Percentiles rank a stretch among this genome's conserved stretches.
Evolutionary conservation across 2,329 filamentous ascomycete genomes (phyloP).

Genomic region (Sclerotinia sclerotiorum): DNA sequence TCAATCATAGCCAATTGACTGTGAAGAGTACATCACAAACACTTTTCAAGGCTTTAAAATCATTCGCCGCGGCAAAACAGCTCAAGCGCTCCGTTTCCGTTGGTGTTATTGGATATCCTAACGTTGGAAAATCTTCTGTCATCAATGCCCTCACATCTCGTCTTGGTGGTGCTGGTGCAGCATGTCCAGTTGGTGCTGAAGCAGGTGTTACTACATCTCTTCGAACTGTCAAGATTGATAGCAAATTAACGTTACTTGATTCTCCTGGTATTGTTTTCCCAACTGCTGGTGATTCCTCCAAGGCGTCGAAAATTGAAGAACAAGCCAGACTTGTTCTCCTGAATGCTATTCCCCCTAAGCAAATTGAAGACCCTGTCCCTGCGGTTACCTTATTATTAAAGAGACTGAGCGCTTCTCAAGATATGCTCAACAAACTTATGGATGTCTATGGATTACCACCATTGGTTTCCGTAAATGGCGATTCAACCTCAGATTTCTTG

Average conservation of each 20-base stretch:
- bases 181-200: slow-evolving; percentile 86
- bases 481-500: slow-evolving; percentile 85
- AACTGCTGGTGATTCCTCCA: slow-evolving; percentile 57
- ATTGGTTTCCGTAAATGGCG: slow-evolving; percentile 68
- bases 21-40: slow-evolving; percentile 82
- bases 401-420: slow-evolving; percentile 70
- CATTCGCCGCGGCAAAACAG: slow-evolving; percentile 78
- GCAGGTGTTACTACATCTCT: slow-evolving; percentile 89
- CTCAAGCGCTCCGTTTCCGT: slow-evolving; percentile 88
- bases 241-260: slow-evolving; percentile 88
- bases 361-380: slow-evolving; percentile 88
- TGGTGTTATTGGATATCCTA: slow-evolving; percentile 92
- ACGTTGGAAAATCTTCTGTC: slow-evolving; percentile 94
- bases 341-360: slow-evolving; percentile 89
- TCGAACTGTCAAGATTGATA: slow-evolving; percentile 89
- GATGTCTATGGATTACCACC: slow-evolving; percentile 82
- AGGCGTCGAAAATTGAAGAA: slow-evolving; percentile 61
- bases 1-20: slow-evolving; percentile 87
- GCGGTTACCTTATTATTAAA: slow-evolving; percentile 83
- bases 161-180: slow-evolving; percentile 66
- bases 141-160: slow-evolving; percentile 88
- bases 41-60: slow-evolving; percentile 86
- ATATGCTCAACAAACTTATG: slow-evolving; percentile 75
- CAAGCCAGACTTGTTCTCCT: slow-evolving; percentile 84
- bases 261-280: slow-evolving; percentile 95